Evolutionary conservation across 805 yeast genomes (phyloP), one percentile per base, ranked within the genome.

Genomic region (Suhomyces kilbournensis): DNA sequence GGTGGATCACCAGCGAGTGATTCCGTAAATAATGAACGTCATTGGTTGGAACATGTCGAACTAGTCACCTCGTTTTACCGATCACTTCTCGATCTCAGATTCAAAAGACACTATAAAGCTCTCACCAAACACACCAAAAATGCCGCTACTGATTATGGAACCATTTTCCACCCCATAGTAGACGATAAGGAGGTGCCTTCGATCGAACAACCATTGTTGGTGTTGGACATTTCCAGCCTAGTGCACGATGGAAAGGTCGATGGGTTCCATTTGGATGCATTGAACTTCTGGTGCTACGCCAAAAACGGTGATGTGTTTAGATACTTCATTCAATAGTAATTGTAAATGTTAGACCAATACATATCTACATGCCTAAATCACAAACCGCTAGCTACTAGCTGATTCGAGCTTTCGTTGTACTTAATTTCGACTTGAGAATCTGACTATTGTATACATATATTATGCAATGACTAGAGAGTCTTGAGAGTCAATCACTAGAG

Each of bases 231-330:
- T 30, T 66, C 73, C 4, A 50, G 60, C 26, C 65, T 69, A 53
- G 60, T 68, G 14, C 60, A 61, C 20, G 72, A 73, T 53, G 76
- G 77, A 5, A 71, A 70, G 50, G 61, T 75, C 15, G 69, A 67
- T 32, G 70, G 69, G 5, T 60, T 70, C 25, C 64, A 68, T 46
- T 52, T 71, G 10, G 74, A 66, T 42, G 53, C 58, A 1, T 34
- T 42, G 12, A 59, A 60, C 47, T 66, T 74, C 51, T 73, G 76
- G 77, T 63, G 72, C 43, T 71, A 67, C 59, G 71, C 71, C 7
- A 71, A 68, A 50, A 68, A 64, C 48, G 79, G 79, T 3, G 79
- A 75, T 58, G 62, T 74, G 4, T 72, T 74, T 57, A 65, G 63
- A 45, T 73, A 67, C 52, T 48, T 46, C 46, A 63, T 69, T 14